A percentile compares a stretch with the other conserved stretches of the same genome.
These are phyloP conservation scores for Artemisia argyi DNA, from an alignment of 129 eudicot species.

Conservation along the genomic window DNA sequence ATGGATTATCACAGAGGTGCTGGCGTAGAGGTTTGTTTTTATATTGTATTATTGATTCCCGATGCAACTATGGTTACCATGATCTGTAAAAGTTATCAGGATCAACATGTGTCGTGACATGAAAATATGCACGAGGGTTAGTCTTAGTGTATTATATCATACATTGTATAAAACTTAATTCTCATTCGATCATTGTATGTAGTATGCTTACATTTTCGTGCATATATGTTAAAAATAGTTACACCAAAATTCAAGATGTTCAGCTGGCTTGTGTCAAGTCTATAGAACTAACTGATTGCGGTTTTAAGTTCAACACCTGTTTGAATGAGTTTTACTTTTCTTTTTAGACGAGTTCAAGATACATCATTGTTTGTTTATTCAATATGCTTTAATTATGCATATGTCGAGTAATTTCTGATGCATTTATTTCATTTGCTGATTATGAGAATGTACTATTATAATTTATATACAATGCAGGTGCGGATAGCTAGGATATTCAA, in stretches of 20 bases:
- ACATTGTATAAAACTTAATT: no score
- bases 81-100: no score
- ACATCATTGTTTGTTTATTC: not conserved
- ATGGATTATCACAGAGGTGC: conserved; percentile 90
- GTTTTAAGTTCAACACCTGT: not conserved
- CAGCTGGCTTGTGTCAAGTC: no score
- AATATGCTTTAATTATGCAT: not conserved
- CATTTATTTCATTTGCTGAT: conserved; percentile 11
- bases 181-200: no score
- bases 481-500: conserved; percentile 83
- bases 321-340: not conserved
- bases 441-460: not conserved
- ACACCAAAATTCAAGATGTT: no score
- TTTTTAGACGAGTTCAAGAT: not conserved
- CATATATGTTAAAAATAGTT: no score
- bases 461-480: conserved; percentile 37
- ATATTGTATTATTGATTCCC: no score
- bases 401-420: conserved; percentile 1
- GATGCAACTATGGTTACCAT: no score
- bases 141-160: no score
- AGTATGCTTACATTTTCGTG: no score
- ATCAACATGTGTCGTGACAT: no score
- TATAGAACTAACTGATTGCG: not conserved
- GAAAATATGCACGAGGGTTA: no score
- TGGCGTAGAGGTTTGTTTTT: conserved; percentile 67